Base-by-base conservation (phyloP, 2,329 filamentous ascomycete species). In the Nemania abortiva region DNA sequence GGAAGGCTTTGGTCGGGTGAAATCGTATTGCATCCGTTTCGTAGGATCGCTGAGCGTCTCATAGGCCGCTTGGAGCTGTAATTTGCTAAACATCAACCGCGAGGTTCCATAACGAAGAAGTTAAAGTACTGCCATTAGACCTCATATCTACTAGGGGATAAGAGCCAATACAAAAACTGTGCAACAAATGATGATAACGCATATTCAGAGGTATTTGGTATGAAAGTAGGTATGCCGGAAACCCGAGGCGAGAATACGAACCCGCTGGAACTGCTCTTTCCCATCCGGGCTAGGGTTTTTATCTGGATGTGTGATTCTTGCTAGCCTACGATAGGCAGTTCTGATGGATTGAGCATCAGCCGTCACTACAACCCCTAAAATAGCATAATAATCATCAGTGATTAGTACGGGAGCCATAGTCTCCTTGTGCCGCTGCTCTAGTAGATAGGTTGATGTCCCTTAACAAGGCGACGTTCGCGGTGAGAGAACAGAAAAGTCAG, bases 1-100 rank as follows among this genome's bases (percentile, higher is more conserved):
- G 37, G 37, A 42, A 3, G 22, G 2, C 15, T 29, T 49, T 27
- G 56, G 63, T 54, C 47, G 34, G 6, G 20, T 54, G 15, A 31
- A 4, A 31, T 29, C 29, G 27, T 58, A 60, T 11, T 37, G 24
- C 4, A 20, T 60, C n/a, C 50, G 37, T 49, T 34, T 55, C 29
- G 37, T 58, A 47, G 57, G 27, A 27, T 65, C 63, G 37, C 49
- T 55, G 37, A 65, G 63, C n/a, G 57, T 60, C 22, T 65, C 56
- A 13, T 58, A 65, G 9, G 63, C 63, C 9, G 47, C 49, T 27
- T 65, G 39, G 20, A 65, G 55, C 63, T 65, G 29, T 20, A 3
- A 9, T 47, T 60, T 54, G 5, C 15, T 2, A 50, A 20, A 60
- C 27, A 20, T 65, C 15, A 60, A 37, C 13, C 5, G 39, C 11